Base-by-base conservation (phyloP, 2,329 filamentous ascomycete genomes). In the Stemphylium vesicarium region DNA sequence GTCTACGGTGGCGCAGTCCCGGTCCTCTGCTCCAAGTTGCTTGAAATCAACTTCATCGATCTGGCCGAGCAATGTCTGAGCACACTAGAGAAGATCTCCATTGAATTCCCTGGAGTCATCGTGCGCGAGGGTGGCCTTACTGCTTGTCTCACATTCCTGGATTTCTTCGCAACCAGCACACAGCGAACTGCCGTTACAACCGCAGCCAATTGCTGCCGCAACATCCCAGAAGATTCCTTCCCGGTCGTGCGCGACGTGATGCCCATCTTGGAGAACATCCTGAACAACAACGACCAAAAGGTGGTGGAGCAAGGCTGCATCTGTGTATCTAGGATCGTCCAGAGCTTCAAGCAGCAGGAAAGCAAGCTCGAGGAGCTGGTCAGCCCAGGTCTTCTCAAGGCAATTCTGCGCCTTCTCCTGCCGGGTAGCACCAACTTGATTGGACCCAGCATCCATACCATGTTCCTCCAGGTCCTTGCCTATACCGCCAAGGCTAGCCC, bases 1-100 rank as follows among this genome's bases (percentile, higher is more conserved):
- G 95, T 98, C 4, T 98, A 98, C 72, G 94, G 93, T n/a, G 92
- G 92, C 44, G 95, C 95, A 31, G 95, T 99, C 4, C 93, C 95
- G 2, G 88, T 99, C 11, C 81, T 99, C 22, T 98, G 95, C 78
- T 91, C 94, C 71, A 99, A 98, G 77, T 82, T 99, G 26, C 82
- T 98, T 57, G 93, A 98, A 76, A 98, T 98, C 40, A 89, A 94
- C 58, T 99, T 94, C 75, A 99, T 99, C 73, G 95, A 99, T 75
- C 82, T 99, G 49, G 96, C 96, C 33, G 95, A 99, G 78, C 96
- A 99, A 79, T 92, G 95, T 53, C 80, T 99, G 44, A 99, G 92
- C 79, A 99, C 95, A 0, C 81, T 99, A 48, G 93, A 98, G 73
- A 99, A 98, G 78, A 97, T 99, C 44, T 99, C 95, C 0, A 87